These are phyloP conservation scores for Capsicum baccatum DNA, from an alignment of 257 asterid species.

Conservation along the genomic window DNA sequence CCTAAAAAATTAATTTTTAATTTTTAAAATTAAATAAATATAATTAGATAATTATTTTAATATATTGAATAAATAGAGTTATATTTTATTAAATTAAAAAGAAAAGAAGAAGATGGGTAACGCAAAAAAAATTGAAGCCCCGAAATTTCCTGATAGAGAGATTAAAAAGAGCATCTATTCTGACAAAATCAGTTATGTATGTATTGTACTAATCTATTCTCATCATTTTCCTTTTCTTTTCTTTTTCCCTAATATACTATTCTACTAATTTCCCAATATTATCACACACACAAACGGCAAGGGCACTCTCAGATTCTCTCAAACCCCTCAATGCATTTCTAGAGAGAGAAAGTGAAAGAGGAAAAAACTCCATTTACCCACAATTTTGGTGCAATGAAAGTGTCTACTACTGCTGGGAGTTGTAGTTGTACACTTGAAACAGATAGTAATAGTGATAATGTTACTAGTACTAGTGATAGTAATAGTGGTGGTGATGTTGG, in stretches of 20 bases:
- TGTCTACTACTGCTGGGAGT: background rate
- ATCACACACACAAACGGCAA: background rate
- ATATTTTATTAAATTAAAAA: no score
- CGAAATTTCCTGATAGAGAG: background rate
- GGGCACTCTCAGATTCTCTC: background rate
- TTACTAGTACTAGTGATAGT: background rate
- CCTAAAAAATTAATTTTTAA: no score
- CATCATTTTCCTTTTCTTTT: background rate
- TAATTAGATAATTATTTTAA: no score
- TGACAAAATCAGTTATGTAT: constrained; percentile 25
- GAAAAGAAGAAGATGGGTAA: background rate
- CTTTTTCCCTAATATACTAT: background rate
- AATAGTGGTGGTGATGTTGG: constrained; percentile 29
- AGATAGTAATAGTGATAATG: background rate
- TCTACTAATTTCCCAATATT: background rate
- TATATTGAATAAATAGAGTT: no score
- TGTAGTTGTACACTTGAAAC: background rate
- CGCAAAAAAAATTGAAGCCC: background rate
- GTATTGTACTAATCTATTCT: background rate
- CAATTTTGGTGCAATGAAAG: constrained; percentile 13
- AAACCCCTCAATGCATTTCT: constrained; percentile 6
- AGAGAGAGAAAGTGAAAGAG: background rate
- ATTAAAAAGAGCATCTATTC: background rate
- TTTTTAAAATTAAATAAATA: no score
- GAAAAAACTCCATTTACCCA: background rate